phyloP scores from a whole-genome alignment of 1,139 yeast genomes.

The Pichia sp. region DNA sequence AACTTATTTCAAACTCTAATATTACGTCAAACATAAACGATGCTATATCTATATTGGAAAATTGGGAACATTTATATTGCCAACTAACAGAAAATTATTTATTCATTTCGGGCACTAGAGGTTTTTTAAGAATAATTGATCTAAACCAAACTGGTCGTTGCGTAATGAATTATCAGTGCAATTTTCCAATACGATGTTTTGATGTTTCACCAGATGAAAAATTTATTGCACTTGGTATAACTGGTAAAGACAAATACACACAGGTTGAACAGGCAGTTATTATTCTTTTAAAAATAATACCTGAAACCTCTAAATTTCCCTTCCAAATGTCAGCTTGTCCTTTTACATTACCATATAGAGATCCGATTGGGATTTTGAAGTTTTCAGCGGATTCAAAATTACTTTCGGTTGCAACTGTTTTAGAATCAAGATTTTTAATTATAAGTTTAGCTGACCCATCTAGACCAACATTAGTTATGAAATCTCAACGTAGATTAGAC shows the following conservation, averaged over 20 bases:
- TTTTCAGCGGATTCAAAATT: conserved; percentile 69
- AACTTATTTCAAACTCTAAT: conserved; percentile 23
- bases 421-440: conserved; percentile 74
- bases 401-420: conserved; percentile 73
- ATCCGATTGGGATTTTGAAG: conserved; percentile 68
- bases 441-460: conserved; percentile 59
- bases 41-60: conserved; percentile 21
- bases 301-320: conserved; percentile 4
- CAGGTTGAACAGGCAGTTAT: conserved; percentile 78
- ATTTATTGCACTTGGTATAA: conserved; percentile 72
- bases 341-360: conserved; percentile 78
- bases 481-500: conserved; percentile 53
- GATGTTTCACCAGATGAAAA: conserved; percentile 62
- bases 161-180: conserved; percentile 62
- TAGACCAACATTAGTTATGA: conserved; percentile 68
- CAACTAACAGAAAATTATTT: conserved; percentile 55
- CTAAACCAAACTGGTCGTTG: conserved; percentile 51
- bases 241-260: conserved; percentile 66
- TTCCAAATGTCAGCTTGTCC: conserved; percentile 31
- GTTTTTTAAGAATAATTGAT: conserved; percentile 62
- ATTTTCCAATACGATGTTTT: conserved; percentile 73
- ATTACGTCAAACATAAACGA: conserved; percentile 19
- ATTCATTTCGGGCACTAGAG: conserved; percentile 69
- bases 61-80: conserved; percentile 66
- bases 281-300: conserved; percentile 33